Conservation (phyloP, 1,284 basidiomycete genomes). For the Porogramme epimiltina region DNA sequence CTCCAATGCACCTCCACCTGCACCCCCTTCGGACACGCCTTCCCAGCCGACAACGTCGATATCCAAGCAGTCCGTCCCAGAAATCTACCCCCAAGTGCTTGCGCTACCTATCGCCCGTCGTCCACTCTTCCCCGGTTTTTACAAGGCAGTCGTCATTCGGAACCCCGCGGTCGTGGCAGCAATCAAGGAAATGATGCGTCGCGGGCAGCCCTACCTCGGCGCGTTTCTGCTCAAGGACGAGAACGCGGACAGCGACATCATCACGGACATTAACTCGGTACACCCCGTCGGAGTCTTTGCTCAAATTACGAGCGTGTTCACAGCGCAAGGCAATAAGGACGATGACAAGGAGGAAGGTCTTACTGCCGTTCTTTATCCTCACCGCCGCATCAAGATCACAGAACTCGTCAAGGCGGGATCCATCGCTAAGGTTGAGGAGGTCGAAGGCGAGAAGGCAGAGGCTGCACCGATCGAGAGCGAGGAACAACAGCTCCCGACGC, state of each 20-base stretch:
- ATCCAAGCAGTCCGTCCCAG: slow-evolving; percentile 83
- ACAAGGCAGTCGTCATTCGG: slow-evolving; percentile 93
- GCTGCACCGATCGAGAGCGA: slow-evolving; percentile 25
- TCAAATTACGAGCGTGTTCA: slow-evolving; percentile 94
- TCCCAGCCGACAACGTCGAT: slow-evolving; percentile 56
- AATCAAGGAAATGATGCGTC: slow-evolving; percentile 95
- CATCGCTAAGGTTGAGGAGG: slow-evolving; percentile 49
- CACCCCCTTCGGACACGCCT: slow-evolving; percentile 37
- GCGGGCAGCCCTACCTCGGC: slow-evolving; percentile 96
- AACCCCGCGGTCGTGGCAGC: slow-evolving; percentile 92
- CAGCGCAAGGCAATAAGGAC: slow-evolving; percentile 50
- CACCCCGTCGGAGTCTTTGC: slow-evolving; percentile 96
- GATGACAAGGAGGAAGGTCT: slow-evolving; percentile 82
- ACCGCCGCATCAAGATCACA: slow-evolving; percentile 90
- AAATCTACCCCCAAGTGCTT: slow-evolving; percentile 91
- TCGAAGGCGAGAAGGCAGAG: slow-evolving; percentile 42
- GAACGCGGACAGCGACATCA: slow-evolving; percentile 90
- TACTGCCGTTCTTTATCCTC: slow-evolving; percentile 95
- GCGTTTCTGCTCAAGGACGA: slow-evolving; percentile 98
- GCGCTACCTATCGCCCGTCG: slow-evolving; percentile 95
- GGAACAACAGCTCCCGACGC: slow-evolving; percentile 38
- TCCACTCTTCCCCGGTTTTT: slow-evolving; percentile 96
- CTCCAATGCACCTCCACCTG: slow-evolving; percentile 32
- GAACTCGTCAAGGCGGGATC: slow-evolving; percentile 74
- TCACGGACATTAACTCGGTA: slow-evolving; percentile 86